These are phyloP conservation scores for Pythium coloratum DNA, from an alignment of 352 stramenopile genomes.

Conservation along the genomic window DNA sequence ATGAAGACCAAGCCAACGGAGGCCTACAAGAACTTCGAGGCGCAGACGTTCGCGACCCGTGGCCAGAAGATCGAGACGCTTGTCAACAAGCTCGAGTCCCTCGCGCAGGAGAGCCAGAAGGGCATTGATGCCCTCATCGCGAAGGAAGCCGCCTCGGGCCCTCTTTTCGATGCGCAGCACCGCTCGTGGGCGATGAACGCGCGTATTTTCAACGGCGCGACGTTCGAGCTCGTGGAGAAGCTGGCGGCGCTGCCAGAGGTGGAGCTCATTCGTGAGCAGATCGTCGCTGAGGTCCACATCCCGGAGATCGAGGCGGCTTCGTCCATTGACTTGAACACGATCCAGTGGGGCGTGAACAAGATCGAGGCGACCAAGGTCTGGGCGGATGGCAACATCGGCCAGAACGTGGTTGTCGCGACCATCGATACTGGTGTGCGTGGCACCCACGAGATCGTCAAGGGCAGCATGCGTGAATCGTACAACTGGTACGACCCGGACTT, in stretches of 20 bases:
- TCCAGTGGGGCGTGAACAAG: slow-evolving; percentile 25
- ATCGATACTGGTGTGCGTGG: slow-evolving; percentile 35
- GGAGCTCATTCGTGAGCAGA: slow-evolving; percentile 20
- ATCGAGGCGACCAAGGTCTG: slow-evolving; percentile 25
- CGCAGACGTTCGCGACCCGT: slow-evolving; percentile 2
- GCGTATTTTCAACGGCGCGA: slow-evolving; percentile 25
- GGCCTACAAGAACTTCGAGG: slow-evolving; percentile 1
- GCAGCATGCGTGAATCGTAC: slow-evolving; percentile 10
- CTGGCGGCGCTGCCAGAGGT: slow-evolving; percentile 16
- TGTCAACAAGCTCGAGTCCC: slow-evolving; percentile 12
- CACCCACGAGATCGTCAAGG: slow-evolving; percentile 23
- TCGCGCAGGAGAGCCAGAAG: slow-evolving; percentile 10
- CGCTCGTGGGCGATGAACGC: slow-evolving; percentile 30
- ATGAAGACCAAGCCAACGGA: slow-evolving; percentile 2
- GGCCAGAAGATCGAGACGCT: slow-evolving; percentile 7
- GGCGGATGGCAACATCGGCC: slow-evolving; percentile 22
- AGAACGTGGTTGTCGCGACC: slow-evolving; percentile 23
- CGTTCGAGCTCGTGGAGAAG: slow-evolving; percentile 27
- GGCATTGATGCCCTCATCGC: slow-evolving; percentile 4
- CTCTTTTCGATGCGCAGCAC: slow-evolving; percentile 14
- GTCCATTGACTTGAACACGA: slow-evolving; percentile 6
- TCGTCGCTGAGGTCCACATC: slow-evolving; percentile 3
- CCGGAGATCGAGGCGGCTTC: background rate
- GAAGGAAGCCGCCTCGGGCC: slow-evolving; percentile 6
- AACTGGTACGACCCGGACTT: slow-evolving; percentile 32